Percentiles rank a stretch among this genome's conserved stretches.
Conservation (phyloP, 768 basidiomycete species). For the Galerina marginata region DNA sequence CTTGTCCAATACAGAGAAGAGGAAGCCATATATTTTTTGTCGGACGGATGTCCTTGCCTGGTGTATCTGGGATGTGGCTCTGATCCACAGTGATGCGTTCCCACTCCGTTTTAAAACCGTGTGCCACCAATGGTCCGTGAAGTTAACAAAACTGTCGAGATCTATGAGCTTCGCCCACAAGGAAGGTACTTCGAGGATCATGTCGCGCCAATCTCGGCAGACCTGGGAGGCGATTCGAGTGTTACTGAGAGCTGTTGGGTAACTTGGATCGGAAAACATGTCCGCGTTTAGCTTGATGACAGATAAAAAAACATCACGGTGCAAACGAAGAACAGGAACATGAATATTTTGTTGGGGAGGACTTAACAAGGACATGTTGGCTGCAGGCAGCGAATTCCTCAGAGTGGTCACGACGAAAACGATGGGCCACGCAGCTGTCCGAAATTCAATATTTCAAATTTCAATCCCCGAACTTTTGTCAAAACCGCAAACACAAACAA, state of each 20-base stretch:
- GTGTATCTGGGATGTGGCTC: not conserved
- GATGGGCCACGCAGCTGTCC: too few relatives aligned
- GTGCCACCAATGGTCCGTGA: not conserved
- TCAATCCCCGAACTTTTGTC: too few relatives aligned
- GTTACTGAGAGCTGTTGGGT: not conserved
- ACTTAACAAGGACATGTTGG: too few relatives aligned
- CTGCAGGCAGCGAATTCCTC: too few relatives aligned
- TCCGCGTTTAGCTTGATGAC: slow-evolving; percentile 4
- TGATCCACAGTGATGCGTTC: slow-evolving; percentile 3
- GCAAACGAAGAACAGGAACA: not conserved
- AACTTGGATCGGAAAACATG: slow-evolving; percentile 3
- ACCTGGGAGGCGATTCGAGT: slow-evolving; percentile 6
- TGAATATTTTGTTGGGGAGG: not conserved
- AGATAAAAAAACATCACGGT: slow-evolving; percentile 1
- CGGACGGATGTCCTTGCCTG: not conserved
- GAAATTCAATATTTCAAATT: too few relatives aligned
- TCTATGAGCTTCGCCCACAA: slow-evolving; percentile 10
- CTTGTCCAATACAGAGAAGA: not conserved
- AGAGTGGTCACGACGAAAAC: too few relatives aligned
- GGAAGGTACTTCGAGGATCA: not conserved
- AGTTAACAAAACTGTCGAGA: not conserved
- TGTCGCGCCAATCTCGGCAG: slow-evolving; percentile 1
- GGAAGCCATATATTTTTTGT: not conserved
- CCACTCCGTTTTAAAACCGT: slow-evolving; percentile 7
- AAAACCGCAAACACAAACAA: too few relatives aligned